Conservation (phyloP, 306 rosid species). For the Myrica gale region DNA sequence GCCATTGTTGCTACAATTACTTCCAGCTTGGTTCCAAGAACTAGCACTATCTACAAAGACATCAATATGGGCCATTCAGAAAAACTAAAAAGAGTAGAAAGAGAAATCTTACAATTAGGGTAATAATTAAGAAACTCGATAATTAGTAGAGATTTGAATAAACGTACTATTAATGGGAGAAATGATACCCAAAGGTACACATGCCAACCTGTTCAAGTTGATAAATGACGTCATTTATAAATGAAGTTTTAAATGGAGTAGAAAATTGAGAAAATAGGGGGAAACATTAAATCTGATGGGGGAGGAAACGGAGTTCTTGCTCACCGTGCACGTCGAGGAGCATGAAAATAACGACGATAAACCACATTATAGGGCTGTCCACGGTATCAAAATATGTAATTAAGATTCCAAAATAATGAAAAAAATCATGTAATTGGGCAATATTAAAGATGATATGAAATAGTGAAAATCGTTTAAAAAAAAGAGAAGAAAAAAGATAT, state of each 20-base stretch:
- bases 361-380: slow-evolving; percentile 60
- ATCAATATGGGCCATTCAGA: background rate
- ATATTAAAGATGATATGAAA: no score
- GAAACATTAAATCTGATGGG: background rate
- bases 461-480: no score
- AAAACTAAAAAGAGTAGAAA: background rate
- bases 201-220: slow-evolving; percentile 49
- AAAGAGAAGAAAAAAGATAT: no score
- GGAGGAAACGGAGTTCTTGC: background rate
- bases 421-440: no score
- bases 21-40: slow-evolving; percentile 56
- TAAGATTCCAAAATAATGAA: no score
- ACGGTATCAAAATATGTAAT: background rate
- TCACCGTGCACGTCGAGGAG: slow-evolving; percentile 57
- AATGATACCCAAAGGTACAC: slow-evolving; percentile 58
- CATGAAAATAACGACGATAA: slow-evolving; percentile 50
- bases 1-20: slow-evolving; percentile 56
- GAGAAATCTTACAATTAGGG: no score
- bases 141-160: background rate
- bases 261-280: background rate
- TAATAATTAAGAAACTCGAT: no score
- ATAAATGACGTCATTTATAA: background rate
- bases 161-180: slow-evolving; percentile 48
- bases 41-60: slow-evolving; percentile 40
- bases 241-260: background rate